Evolutionary conservation across 495 filamentous ascomycete species (phyloP).

Genomic region (Penicillium turbatum): DNA sequence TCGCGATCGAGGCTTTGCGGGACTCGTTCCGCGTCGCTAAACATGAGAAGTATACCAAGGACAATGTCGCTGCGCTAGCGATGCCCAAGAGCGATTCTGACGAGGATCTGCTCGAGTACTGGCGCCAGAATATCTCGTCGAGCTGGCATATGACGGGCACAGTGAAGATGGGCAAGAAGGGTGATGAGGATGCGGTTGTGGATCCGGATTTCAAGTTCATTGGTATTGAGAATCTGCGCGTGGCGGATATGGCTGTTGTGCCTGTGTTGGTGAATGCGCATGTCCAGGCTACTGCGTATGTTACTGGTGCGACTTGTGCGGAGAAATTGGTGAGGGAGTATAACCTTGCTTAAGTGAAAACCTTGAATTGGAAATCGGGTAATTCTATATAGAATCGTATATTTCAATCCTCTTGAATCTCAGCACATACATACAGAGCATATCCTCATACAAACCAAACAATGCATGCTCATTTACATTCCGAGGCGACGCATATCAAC

Average conservation of each 20-base stretch:
- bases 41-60: constrained; percentile 22
- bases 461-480: no score
- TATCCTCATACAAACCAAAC: no score
- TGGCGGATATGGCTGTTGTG: constrained; percentile 57
- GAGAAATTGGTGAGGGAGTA: constrained; percentile 26
- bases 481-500: no score
- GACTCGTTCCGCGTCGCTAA: constrained; percentile 33
- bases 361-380: no score
- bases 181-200: constrained; percentile 35
- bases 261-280: constrained; percentile 43
- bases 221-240: constrained; percentile 51
- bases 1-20: constrained; percentile 50
- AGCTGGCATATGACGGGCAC: constrained; percentile 52
- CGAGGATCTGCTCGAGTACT: constrained; percentile 51
- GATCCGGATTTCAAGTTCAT: constrained; percentile 48
- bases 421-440: no score
- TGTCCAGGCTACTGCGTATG: constrained; percentile 26
- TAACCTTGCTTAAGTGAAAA: constrained; percentile 12
- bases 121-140: constrained; percentile 31
- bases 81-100: constrained; percentile 47
- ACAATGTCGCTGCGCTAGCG: constrained; percentile 27
- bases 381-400: no score
- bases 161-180: constrained; percentile 50
- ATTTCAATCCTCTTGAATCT: no score
- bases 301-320: constrained; percentile 22